phyloP scores from a whole-genome alignment of 2,329 filamentous ascomycete genomes.

The Sporothrix mexicana region DNA sequence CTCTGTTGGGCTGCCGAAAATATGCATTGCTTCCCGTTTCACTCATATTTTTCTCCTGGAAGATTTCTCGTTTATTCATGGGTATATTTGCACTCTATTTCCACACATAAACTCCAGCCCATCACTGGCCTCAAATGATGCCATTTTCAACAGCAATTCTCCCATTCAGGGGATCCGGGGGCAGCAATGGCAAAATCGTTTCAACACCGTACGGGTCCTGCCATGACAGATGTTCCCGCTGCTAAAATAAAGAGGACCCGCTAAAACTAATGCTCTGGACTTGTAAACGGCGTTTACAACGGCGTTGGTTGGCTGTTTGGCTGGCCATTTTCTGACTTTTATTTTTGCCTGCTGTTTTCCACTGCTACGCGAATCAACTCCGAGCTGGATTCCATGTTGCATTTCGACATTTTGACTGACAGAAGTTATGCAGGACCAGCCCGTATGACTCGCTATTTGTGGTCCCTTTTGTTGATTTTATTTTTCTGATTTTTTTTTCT shows the following conservation, averaged over 20 bases:
- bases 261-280: background rate
- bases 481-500: background rate
- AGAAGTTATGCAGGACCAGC: conserved; percentile 11
- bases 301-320: background rate
- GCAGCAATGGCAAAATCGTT: background rate
- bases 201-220: background rate
- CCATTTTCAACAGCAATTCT: conserved; percentile 20
- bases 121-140: background rate
- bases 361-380: background rate
- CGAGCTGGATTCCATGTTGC: background rate
- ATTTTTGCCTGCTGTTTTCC: background rate
- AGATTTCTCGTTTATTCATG: too few relatives aligned
- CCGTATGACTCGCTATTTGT: conserved; percentile 18
- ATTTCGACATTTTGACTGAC: conserved; percentile 1
- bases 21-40: background rate
- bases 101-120: background rate
- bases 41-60: too few relatives aligned
- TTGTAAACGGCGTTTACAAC: conserved; percentile 2
- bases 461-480: background rate
- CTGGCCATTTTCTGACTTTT: too few relatives aligned
- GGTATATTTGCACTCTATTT: too few relatives aligned
- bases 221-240: background rate
- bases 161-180: conserved; percentile 10
- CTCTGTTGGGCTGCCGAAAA: background rate
- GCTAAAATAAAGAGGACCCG: conserved; percentile 2